These are phyloP conservation scores for Pleurotus cornucopiae DNA, from an alignment of 768 basidiomycete species.

Conservation along the genomic window DNA sequence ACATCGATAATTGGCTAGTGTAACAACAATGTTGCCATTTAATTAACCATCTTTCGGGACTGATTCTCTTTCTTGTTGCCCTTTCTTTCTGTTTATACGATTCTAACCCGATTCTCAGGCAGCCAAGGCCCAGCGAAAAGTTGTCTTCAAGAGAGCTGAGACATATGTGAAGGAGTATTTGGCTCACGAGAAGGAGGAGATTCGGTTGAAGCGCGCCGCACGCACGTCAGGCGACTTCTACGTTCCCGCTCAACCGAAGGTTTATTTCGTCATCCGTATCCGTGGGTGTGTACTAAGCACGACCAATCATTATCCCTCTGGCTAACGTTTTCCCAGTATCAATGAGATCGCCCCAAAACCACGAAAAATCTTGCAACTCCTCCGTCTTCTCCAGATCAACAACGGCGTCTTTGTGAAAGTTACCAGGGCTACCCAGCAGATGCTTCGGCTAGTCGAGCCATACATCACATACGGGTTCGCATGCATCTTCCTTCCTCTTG, in stretches of 20 bases:
- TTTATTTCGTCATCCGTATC: conserved; percentile 97
- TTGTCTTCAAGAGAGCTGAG: conserved; percentile 99
- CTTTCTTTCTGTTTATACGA: conserved; percentile 11
- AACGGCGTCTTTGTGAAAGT: conserved; percentile 98
- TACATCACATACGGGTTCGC: conserved; percentile 94
- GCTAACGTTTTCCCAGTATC: conserved; percentile 59
- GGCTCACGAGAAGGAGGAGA: conserved; percentile 90
- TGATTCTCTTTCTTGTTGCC: conserved; percentile 33
- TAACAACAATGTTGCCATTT: conserved; percentile 66
- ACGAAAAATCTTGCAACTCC: conserved; percentile 97
- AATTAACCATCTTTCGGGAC: conserved; percentile 97
- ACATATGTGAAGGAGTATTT: conserved; percentile 97
- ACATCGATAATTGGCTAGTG: conserved; percentile 77
- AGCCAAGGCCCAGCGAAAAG: conserved; percentile 86
- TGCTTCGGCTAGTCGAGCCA: conserved; percentile 96
- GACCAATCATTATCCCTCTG: not conserved
- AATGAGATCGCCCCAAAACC: conserved; percentile 99
- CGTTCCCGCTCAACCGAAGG: conserved; percentile 93
- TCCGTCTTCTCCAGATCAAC: conserved; percentile 99
- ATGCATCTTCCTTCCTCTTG: conserved; percentile 3
- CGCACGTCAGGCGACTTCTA: conserved; percentile 94
- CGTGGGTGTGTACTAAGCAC: conserved; percentile 68
- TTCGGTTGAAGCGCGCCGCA: conserved; percentile 91
- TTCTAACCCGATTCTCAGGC: conserved; percentile 45
- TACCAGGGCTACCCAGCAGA: conserved; percentile 93